Percentiles rank a stretch among this genome's conserved stretches.
These are phyloP conservation scores for Pichia rugopelliculosa DNA, from an alignment of 805 yeast species.

Conservation along the genomic window DNA sequence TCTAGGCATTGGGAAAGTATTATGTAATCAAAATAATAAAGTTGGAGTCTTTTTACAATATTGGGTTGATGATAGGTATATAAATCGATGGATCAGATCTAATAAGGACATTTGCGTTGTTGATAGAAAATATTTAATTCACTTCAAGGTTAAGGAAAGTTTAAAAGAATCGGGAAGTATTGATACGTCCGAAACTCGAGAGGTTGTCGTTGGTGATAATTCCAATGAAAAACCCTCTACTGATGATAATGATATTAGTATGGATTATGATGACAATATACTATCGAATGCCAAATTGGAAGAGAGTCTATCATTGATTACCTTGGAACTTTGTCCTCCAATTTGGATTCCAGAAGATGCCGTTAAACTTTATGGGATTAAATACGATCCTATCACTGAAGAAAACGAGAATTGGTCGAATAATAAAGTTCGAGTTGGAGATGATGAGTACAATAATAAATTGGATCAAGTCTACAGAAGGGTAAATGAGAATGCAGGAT, in stretches of 20 bases:
- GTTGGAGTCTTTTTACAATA: constrained; percentile 28
- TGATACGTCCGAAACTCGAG: too few relatives aligned
- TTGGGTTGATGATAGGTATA: constrained; percentile 28
- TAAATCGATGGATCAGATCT: constrained; percentile 15
- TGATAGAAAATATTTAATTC: constrained; percentile 22
- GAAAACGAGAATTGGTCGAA: constrained; percentile 21
- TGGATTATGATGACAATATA: not conserved
- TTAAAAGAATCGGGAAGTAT: not conserved
- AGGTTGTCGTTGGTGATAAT: too few relatives aligned
- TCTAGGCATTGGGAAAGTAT: constrained; percentile 22
- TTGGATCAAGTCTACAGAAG: constrained; percentile 17
- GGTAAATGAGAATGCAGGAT: constrained; percentile 13
- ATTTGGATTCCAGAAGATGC: constrained; percentile 30
- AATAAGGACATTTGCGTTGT: constrained; percentile 13
- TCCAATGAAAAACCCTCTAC: not conserved
- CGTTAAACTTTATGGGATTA: constrained; percentile 17
- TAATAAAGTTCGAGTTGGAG: not conserved
- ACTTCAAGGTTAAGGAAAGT: constrained; percentile 27
- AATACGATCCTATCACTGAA: constrained; percentile 20
- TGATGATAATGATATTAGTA: not conserved
- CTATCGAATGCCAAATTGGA: not conserved
- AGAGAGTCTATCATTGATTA: constrained; percentile 10
- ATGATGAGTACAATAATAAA: not conserved
- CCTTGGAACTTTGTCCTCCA: constrained; percentile 26
- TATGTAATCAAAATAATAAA: constrained; percentile 23